Conservation (phyloP, 257 asterid genomes). For the Nicotiana tabacum region DNA sequence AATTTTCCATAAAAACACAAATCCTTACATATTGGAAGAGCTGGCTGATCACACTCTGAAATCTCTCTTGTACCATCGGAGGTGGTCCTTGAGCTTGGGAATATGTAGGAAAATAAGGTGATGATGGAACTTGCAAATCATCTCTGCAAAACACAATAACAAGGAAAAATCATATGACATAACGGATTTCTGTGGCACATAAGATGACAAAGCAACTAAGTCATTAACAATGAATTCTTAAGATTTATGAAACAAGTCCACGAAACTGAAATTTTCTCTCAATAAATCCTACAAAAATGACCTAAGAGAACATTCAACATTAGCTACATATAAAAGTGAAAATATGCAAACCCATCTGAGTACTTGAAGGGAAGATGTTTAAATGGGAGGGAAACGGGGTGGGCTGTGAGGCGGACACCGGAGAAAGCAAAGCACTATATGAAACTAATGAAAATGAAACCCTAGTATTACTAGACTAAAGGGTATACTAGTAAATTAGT, state of each 20-base stretch:
- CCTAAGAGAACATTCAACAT: neutral
- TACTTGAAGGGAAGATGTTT: conserved; percentile 40
- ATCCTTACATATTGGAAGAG: conserved; percentile 81
- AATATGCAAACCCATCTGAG: neutral
- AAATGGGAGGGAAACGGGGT: conserved; percentile 34
- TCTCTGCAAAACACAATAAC: conserved; percentile 38
- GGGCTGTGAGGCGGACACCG: neutral
- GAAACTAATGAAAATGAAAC: too few relatives aligned
- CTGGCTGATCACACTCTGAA: conserved; percentile 89
- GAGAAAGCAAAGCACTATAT: too few relatives aligned
- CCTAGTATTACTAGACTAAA: too few relatives aligned
- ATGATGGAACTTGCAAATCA: conserved; percentile 75
- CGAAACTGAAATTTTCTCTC: neutral
- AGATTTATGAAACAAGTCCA: neutral
- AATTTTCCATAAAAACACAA: neutral
- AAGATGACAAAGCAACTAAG: neutral
- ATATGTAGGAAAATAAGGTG: conserved; percentile 73
- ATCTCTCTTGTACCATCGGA: conserved; percentile 84
- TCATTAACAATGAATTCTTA: neutral
- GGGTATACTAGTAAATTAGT: too few relatives aligned
- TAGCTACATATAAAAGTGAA: neutral
- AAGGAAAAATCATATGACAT: neutral
- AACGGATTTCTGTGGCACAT: too few relatives aligned
- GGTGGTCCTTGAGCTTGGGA: conserved; percentile 93
- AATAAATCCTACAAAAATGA: neutral